These are phyloP conservation scores for Ophiorrhiza pumila DNA, from an alignment of 257 asterid genomes.

Conservation along the genomic window DNA sequence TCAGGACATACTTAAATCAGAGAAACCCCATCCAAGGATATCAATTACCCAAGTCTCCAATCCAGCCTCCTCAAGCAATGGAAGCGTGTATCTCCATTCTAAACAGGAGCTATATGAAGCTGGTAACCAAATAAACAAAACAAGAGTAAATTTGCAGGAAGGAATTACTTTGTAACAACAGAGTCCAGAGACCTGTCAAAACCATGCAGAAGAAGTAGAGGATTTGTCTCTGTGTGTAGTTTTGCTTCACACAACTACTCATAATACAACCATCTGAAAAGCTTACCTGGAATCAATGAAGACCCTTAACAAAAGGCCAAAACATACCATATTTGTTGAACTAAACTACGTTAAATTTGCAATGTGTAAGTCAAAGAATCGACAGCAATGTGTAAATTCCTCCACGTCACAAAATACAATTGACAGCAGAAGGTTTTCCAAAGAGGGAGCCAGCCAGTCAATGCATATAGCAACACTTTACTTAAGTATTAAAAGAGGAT, in stretches of 20 bases:
- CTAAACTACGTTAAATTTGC: background rate
- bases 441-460: too few relatives aligned
- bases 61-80: slow-evolving; percentile 87
- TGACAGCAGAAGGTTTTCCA: background rate
- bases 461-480: too few relatives aligned
- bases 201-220: slow-evolving; percentile 91
- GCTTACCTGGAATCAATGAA: slow-evolving; percentile 45
- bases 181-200: slow-evolving; percentile 85
- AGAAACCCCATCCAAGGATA: slow-evolving; percentile 95
- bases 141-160: slow-evolving; percentile 21
- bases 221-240: slow-evolving; percentile 34
- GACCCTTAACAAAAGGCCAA: background rate
- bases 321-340: background rate
- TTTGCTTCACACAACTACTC: slow-evolving; percentile 84
- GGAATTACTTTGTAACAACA: slow-evolving; percentile 17
- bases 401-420: too few relatives aligned
- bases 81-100: slow-evolving; percentile 89
- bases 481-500: too few relatives aligned
- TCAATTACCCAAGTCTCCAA: slow-evolving; percentile 86
- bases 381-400: too few relatives aligned
- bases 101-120: slow-evolving; percentile 79
- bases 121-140: slow-evolving; percentile 34
- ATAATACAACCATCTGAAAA: slow-evolving; percentile 41
- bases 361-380: background rate
- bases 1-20: slow-evolving; percentile 61